Percentiles rank a stretch among this genome's conserved stretches.
Conservation (phyloP, 2,329 filamentous ascomycete genomes). For the Coleophoma crateriformis region DNA sequence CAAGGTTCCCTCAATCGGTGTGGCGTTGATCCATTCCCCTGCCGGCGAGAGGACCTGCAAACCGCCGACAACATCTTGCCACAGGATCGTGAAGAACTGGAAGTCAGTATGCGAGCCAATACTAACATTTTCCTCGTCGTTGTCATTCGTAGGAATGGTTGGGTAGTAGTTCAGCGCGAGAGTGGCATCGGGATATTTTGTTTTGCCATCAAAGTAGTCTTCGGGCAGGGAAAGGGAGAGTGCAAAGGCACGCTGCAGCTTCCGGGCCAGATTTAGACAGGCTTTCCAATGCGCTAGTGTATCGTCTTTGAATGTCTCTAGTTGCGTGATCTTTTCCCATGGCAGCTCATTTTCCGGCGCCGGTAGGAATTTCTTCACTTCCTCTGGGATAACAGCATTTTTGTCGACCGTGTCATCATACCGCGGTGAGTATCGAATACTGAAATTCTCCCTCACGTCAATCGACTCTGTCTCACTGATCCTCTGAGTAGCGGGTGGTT, state of each 20-base stretch:
- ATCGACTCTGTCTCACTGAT: not conserved
- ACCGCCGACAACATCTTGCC: conserved; percentile 38
- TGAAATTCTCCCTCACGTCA: not conserved
- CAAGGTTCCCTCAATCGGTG: conserved; percentile 33
- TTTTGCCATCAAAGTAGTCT: conserved; percentile 44
- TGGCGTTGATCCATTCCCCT: conserved; percentile 36
- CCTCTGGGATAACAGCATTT: not conserved
- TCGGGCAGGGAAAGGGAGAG: conserved; percentile 46
- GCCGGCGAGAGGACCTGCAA: conserved; percentile 37
- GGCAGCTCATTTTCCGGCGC: not conserved
- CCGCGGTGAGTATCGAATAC: not conserved
- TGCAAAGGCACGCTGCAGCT: conserved; percentile 36
- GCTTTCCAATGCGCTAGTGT: not conserved
- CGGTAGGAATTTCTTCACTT: not conserved
- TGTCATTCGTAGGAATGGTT: conserved; percentile 9
- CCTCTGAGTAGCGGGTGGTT: not conserved
- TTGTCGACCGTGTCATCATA: not conserved
- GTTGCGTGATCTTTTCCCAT: not conserved
- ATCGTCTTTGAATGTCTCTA: not conserved
- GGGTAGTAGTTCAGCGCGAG: conserved; percentile 25
- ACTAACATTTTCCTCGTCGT: conserved; percentile 16
- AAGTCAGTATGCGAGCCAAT: conserved; percentile 39
- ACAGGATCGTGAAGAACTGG: conserved; percentile 39
- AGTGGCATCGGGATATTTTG: conserved; percentile 38
- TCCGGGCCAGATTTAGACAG: not conserved